Conservation (phyloP, 2,329 filamentous ascomycete species). For the Hymenoscyphus occultus region DNA sequence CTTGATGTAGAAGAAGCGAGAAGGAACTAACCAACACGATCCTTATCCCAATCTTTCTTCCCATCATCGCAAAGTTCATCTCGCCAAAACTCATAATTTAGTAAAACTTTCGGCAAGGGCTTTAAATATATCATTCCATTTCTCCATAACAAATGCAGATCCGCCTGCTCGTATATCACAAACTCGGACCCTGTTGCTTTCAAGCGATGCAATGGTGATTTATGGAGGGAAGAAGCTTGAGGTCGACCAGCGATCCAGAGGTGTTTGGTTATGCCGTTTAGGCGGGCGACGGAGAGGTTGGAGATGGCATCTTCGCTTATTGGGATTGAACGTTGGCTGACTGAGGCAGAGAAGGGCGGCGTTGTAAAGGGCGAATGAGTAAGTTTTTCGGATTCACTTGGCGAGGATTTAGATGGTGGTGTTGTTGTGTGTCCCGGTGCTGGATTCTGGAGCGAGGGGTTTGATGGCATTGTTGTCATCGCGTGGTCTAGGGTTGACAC, state of each 20-base stretch:
- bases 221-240: background rate
- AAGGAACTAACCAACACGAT: conserved; percentile 1
- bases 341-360: background rate
- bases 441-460: background rate
- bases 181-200: conserved; percentile 33
- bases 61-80: conserved; percentile 10
- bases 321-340: conserved; percentile 4
- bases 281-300: conserved; percentile 24
- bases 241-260: conserved; percentile 21
- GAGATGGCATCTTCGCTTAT: conserved; percentile 6
- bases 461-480: background rate
- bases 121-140: conserved; percentile 36
- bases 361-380: background rate
- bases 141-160: conserved; percentile 38
- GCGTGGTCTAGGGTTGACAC: background rate
- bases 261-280: conserved; percentile 15
- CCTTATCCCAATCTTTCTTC: background rate
- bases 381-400: background rate
- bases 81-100: conserved; percentile 31
- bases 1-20: background rate
- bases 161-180: conserved; percentile 36
- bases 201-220: conserved; percentile 35
- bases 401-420: background rate
- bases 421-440: background rate
- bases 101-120: conserved; percentile 35